These are phyloP conservation scores for Hymenoscyphus occultus DNA, from an alignment of 2,329 filamentous ascomycete genomes.

Conservation along the genomic window DNA sequence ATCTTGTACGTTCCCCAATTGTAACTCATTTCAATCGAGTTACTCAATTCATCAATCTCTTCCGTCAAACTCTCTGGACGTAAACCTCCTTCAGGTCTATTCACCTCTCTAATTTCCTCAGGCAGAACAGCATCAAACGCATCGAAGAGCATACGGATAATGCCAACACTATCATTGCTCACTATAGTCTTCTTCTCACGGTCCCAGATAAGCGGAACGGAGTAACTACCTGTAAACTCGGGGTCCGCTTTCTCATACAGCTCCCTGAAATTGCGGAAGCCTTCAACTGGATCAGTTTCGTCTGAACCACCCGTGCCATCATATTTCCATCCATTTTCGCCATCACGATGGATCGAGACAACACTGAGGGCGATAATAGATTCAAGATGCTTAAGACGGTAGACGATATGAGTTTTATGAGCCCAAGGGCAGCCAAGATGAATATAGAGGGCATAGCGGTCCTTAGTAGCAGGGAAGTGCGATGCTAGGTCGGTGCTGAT, in stretches of 20 bases:
- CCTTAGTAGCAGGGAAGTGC: slow-evolving; percentile 70
- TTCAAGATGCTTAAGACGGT: slow-evolving; percentile 87
- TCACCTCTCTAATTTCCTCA: slow-evolving; percentile 53
- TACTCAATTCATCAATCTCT: slow-evolving; percentile 70
- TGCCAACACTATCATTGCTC: slow-evolving; percentile 76
- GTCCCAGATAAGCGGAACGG: slow-evolving; percentile 65
- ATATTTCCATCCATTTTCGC: slow-evolving; percentile 58
- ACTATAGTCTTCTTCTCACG: slow-evolving; percentile 65
- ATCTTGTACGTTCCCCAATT: slow-evolving; percentile 70
- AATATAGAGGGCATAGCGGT: slow-evolving; percentile 84
- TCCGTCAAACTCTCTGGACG: slow-evolving; percentile 46
- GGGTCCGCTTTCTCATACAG: slow-evolving; percentile 64
- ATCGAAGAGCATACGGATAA: slow-evolving; percentile 74
- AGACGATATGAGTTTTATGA: slow-evolving; percentile 79
- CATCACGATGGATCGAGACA: slow-evolving; percentile 60
- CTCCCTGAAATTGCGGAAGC: slow-evolving; percentile 36
- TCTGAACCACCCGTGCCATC: slow-evolving; percentile 59
- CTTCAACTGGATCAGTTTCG: slow-evolving; percentile 54
- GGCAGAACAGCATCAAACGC: slow-evolving; percentile 38
- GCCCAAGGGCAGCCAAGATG: slow-evolving; percentile 55
- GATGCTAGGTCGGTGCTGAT: no score
- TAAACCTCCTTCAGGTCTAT: slow-evolving; percentile 57
- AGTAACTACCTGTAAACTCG: slow-evolving; percentile 64
- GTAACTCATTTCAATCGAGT: slow-evolving; percentile 72
- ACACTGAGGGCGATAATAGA: slow-evolving; percentile 60